Evolutionary conservation across 2,329 filamentous ascomycete species (phyloP).

Genomic region (Lachnellula arida): DNA sequence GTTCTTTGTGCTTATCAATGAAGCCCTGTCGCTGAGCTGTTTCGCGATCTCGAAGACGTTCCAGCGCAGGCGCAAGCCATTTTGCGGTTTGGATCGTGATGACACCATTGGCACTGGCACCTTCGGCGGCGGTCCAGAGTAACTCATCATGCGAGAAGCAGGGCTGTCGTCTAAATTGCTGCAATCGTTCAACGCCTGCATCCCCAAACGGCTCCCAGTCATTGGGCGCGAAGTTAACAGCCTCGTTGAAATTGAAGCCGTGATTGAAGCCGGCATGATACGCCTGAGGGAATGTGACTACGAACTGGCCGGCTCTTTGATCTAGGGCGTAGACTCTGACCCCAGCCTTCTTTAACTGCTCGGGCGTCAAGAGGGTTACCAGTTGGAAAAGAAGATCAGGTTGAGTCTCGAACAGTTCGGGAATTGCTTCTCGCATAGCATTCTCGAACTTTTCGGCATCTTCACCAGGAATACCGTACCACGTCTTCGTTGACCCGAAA

Average conservation of each 20-base stretch:
- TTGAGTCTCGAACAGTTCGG: conserved; percentile 94
- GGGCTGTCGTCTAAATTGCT: conserved; percentile 82
- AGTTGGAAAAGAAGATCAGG: conserved; percentile 95
- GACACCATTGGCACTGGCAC: conserved; percentile 48
- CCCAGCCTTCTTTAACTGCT: conserved; percentile 87
- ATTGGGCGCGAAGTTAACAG: conserved; percentile 91
- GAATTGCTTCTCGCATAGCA: conserved; percentile 92
- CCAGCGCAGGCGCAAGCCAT: conserved; percentile 86
- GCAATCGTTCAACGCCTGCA: conserved; percentile 77
- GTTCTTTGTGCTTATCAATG: conserved; percentile 57
- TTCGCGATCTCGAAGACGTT: conserved; percentile 73
- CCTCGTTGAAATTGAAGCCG: conserved; percentile 98
- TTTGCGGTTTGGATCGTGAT: conserved; percentile 83
- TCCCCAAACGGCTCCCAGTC: conserved; percentile 96
- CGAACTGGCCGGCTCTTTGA: conserved; percentile 90
- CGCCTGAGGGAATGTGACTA: conserved; percentile 93
- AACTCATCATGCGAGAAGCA: conserved; percentile 98
- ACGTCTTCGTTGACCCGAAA: conserved; percentile 96
- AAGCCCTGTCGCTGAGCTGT: conserved; percentile 63
- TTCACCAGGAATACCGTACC: conserved; percentile 94
- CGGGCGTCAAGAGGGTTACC: conserved; percentile 90
- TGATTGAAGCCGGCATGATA: conserved; percentile 99
- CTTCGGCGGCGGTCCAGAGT: conserved; percentile 82
- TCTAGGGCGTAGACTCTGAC: conserved; percentile 94
- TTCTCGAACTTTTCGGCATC: conserved; percentile 93